Base-by-base conservation (phyloP, 306 rosid species). In the Pterocarpus macrocarpus region DNA sequence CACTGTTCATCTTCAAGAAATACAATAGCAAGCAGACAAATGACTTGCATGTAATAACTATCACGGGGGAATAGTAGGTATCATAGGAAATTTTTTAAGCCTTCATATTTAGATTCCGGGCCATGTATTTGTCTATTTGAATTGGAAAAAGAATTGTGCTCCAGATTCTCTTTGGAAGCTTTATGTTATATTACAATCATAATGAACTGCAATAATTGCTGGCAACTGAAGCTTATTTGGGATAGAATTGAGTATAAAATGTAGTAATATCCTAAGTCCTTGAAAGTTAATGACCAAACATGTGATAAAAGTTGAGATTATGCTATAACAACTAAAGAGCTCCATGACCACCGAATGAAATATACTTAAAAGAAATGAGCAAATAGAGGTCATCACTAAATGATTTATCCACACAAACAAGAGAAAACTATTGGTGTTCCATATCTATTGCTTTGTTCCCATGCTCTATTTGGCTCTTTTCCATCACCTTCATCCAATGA, bases 341-440 rank as follows among this genome's bases (percentile, higher is more conserved):
- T 80, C 17, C 47, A 34, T 44, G 7, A 35, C 17, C 34, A 7
- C n/a, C 7, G 44, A 47, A 70, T 7, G 28, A 53, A 57, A 62
- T 14, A 53, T n/a, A 13, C 49, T 63, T 53, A 17, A 41, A 67
- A 41, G 30, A 59, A 39, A 34, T 17, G 52, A 52, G 64, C 13
- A 58, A 22, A 47, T 32, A 17, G 8, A 62, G 41, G 76, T 3
- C 8, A 22, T 11, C 72, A 17, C 55, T 80, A 44, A 66, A 67
- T 6, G 36, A 84, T 64, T 65, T 63, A 77, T 70, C 91, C 84
- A 66, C 88, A 81, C 81, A 89, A 61, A 71, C 91, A 87, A 69
- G 87, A 70, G 80, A 83, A 61, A 50, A 63, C 62, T 45, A 50
- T 47, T 49, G 85, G 80, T 67, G 71, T 53, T 72, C 86, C 85